These are phyloP conservation scores for Cyclostephanos tholiformis DNA, from an alignment of 108 stramenopile genomes.

Conservation along the genomic window DNA sequence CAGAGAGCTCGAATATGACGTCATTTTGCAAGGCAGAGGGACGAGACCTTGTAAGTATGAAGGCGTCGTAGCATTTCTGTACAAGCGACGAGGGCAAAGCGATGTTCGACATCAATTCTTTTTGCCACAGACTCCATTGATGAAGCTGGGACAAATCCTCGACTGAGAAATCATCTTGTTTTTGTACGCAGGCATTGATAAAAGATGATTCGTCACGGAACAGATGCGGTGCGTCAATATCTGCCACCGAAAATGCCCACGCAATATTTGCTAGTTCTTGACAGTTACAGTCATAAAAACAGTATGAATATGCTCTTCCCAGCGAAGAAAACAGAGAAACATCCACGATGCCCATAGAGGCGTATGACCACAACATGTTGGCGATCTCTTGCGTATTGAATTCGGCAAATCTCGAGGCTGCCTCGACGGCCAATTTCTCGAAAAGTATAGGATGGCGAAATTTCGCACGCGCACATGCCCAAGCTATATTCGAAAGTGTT, in stretches of 20 bases:
- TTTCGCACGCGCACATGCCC: conserved; percentile 20
- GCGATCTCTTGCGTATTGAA: conserved; percentile 31
- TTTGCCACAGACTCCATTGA: conserved; percentile 7
- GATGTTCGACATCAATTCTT: background rate
- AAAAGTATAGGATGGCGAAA: conserved; percentile 7
- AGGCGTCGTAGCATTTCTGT: background rate
- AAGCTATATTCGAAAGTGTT: background rate
- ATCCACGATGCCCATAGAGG: conserved; percentile 9
- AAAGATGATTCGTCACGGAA: conserved; percentile 18
- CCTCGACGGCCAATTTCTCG: conserved; percentile 6
- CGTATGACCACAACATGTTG: conserved; percentile 35
- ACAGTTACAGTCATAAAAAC: conserved; percentile 13
- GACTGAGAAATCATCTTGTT: conserved; percentile 12
- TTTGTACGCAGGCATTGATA: conserved; percentile 6
- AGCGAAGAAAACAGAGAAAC: background rate
- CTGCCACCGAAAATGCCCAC: conserved; percentile 33
- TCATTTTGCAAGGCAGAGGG: conserved; percentile 7
- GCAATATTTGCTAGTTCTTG: conserved; percentile 40
- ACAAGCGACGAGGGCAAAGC: background rate
- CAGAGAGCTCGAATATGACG: background rate
- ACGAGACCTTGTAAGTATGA: background rate
- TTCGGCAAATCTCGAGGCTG: background rate
- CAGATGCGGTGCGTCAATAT: conserved; percentile 18
- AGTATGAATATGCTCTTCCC: conserved; percentile 7
- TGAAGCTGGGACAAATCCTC: conserved; percentile 18